A percentile compares a stretch with the other conserved stretches of the same genome.
These are phyloP conservation scores for Salvia hispanica DNA, from an alignment of 257 asterid species.

Conservation along the genomic window DNA sequence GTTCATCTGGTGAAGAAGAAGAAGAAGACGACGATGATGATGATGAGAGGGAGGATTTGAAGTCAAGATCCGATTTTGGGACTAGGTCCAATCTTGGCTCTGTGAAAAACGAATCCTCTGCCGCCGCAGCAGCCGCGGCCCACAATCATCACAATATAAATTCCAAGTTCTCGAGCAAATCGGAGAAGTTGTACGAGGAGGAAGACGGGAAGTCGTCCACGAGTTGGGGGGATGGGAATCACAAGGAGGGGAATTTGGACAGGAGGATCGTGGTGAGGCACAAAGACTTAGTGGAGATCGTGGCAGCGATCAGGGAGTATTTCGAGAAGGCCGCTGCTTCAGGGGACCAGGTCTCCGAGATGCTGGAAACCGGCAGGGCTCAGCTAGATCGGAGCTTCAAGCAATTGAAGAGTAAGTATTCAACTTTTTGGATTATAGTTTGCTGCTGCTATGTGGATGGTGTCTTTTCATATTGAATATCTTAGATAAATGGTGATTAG, in stretches of 20 bases:
- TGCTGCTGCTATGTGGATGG: neutral
- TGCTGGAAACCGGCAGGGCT: slow-evolving; percentile 89
- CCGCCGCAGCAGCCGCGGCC: slow-evolving; percentile 24
- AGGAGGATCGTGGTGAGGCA: slow-evolving; percentile 84
- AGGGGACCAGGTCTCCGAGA: slow-evolving; percentile 88
- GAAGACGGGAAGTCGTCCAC: slow-evolving; percentile 67
- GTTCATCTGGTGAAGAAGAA: slow-evolving; percentile 57
- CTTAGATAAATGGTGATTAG: slow-evolving; percentile 10
- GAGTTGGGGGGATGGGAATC: slow-evolving; percentile 72
- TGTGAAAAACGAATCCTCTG: slow-evolving; percentile 38
- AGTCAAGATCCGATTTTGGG: slow-evolving; percentile 67
- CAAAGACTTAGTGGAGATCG: slow-evolving; percentile 84
- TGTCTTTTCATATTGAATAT: neutral
- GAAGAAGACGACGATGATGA: slow-evolving; percentile 65
- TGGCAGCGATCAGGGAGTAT: slow-evolving; percentile 74
- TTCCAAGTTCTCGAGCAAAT: slow-evolving; percentile 47
- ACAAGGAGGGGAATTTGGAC: slow-evolving; percentile 54
- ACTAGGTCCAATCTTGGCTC: slow-evolving; percentile 55
- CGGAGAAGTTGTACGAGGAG: slow-evolving; percentile 55
- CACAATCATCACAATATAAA: slow-evolving; percentile 31
- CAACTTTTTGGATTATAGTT: slow-evolving; percentile 1
- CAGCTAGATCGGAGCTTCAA: slow-evolving; percentile 88
- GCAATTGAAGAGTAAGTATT: slow-evolving; percentile 76
- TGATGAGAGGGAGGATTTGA: slow-evolving; percentile 51
- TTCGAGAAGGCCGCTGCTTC: slow-evolving; percentile 88